phyloP scores from a whole-genome alignment of 2,329 filamentous ascomycete species.

The Botrytis galanthina region DNA sequence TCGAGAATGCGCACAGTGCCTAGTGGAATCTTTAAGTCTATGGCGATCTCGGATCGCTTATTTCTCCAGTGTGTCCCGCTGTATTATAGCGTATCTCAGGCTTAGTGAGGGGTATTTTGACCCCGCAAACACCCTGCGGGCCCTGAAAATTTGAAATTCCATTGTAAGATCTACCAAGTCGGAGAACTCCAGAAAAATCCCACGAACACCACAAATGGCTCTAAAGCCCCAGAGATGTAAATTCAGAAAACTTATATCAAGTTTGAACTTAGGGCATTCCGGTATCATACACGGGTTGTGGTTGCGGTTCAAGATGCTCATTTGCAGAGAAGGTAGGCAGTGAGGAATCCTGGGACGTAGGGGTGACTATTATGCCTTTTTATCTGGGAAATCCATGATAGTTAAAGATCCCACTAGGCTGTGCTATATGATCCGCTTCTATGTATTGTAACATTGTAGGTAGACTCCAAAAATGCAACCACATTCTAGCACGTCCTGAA shows the following conservation, averaged over 20 bases:
- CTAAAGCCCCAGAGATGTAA: not conserved
- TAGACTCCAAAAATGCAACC: not conserved
- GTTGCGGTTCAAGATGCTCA: no score
- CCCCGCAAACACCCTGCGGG: not conserved
- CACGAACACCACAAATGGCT: not conserved
- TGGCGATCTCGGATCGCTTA: not conserved
- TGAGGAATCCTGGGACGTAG: no score
- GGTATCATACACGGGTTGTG: not conserved
- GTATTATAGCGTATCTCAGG: not conserved
- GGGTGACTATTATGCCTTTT: not conserved
- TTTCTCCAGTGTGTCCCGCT: not conserved
- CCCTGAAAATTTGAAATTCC: not conserved
- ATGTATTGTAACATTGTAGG: rapidly evolving
- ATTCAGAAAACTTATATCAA: not conserved
- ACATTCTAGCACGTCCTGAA: not conserved
- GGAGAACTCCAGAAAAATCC: not conserved
- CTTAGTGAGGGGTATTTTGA: not conserved
- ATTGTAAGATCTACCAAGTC: not conserved
- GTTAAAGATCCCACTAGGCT: rapidly evolving
- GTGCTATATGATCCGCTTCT: not conserved
- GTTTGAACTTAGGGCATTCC: not conserved
- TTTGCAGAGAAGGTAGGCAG: no score
- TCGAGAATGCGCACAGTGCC: no score
- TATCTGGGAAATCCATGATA: not conserved
- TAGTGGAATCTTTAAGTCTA: not conserved